A percentile compares a stretch with the other conserved stretches of the same genome.
Conservation (phyloP, 139 green algal genomes). For the Coelastrella sp. region DNA sequence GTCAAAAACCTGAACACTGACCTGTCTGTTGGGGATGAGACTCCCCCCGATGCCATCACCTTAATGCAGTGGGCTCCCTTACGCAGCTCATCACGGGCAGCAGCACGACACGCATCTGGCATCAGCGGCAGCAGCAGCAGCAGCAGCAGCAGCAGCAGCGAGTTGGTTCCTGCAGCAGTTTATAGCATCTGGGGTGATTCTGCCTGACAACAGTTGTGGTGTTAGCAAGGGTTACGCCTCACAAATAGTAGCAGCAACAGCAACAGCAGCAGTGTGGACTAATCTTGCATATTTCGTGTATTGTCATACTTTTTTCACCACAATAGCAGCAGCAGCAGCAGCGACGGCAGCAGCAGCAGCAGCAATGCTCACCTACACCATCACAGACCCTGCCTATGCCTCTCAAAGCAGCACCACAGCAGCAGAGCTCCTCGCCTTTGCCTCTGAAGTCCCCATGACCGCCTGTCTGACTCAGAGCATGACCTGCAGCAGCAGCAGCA, state of each 20-base stretch:
- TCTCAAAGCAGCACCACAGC: conserved; percentile 60
- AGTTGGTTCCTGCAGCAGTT: no score
- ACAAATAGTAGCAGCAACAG: neutral
- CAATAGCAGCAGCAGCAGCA: neutral
- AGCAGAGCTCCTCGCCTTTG: conserved; percentile 64
- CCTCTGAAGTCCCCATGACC: conserved; percentile 77
- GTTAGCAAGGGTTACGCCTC: no score
- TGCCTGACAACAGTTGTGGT: no score
- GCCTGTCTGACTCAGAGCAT: conserved; percentile 79
- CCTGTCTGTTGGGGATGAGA: conserved; percentile 75
- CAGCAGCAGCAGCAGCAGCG: neutral
- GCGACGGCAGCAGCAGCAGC: neutral
- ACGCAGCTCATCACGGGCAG: conserved; percentile 74
- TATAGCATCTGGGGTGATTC: no score
- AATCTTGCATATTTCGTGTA: no score
- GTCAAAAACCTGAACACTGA: neutral
- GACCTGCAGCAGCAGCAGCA: conserved; percentile 51
- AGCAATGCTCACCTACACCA: conserved; percentile 60
- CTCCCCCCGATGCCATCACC: conserved; percentile 77
- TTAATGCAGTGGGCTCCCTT: conserved; percentile 80
- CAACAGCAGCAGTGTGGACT: neutral
- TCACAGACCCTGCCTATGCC: conserved; percentile 79
- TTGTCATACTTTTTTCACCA: neutral
- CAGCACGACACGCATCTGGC: conserved; percentile 48
- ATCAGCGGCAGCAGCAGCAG: neutral